Base-by-base conservation (phyloP, 306 rosid species). In the Ceratonia siliqua region DNA sequence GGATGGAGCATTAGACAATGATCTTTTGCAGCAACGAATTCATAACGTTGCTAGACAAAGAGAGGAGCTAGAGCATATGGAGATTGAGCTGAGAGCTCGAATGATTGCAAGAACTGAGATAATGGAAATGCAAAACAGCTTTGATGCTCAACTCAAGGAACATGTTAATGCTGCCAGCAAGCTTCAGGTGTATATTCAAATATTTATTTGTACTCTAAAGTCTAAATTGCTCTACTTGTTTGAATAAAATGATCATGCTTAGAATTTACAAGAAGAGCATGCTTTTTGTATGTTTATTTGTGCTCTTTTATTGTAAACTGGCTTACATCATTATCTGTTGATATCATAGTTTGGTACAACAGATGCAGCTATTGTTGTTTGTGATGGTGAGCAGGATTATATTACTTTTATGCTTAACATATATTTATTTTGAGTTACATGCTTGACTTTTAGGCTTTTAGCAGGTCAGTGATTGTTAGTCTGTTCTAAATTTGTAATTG, bases 141-240 rank as follows among this genome's bases (percentile, higher is more conserved):
- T 85, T 41, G 97, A 92, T 77, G 87, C 91, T 65, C 92, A 90
- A 85, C 80, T 95, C 70, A 91, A 95, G 85, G 98, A 92, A 61
- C 92, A 84, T 78, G 87, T 80, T 54, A 87, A 84, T 79, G 82
- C 86, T 85, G 70, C 85, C 49, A 61, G 78, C 84, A 84, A 87
- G 82, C 82, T 92, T 82, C 98, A 95, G 96, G 99, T 92, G 63
- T 36, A 52, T 65, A 61, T 66, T 65, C 61, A 25, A 18, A n/a
- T 49, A 63, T 58, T 62, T 66, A 17, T 25, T 41, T 62, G 58
- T n/a, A 50, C 45, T 61, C 41, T 0, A 2, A 30, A n/a, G 55
- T 50, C 25, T 20, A 15, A 14, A 25, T 38, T 49, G 15, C 75
- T 73, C 25, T 57, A 25, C 33, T 25, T 52, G 59, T 11, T 48